Base-by-base conservation (phyloP, 345 rosid genomes). In the Triadica sebifera region DNA sequence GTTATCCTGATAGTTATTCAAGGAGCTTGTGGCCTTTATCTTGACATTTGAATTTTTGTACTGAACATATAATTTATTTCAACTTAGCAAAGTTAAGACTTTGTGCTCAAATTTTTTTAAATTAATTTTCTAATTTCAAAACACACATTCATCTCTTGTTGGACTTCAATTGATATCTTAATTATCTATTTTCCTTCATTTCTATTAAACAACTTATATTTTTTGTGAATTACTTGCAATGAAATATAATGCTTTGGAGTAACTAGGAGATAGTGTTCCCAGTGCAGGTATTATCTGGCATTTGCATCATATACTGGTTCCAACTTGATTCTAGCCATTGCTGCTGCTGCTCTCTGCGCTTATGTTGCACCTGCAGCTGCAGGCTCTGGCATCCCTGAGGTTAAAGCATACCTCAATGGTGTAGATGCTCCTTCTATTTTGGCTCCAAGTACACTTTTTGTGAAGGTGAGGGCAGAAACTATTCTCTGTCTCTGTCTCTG, bases 301-400 rank as follows among this genome's bases (percentile, higher is more conserved):
- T 93, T 94, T 78, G 84, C 76, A 5, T 74, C 87, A 24, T 89
- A 77, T 78, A 87, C 92, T 25, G 88, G 90, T 71, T 81, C 88
- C 82, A 92, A 92, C 83, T 38, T 88, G 80, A 71, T 82, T 79
- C 82, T 93, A 83, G 94, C 96, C 43, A 78, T 79, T 70, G 84
- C 67, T 68, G 94, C 97, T 67, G 94, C 82, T 52, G 84, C 74
- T 24, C 94, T 91, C 10, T 94, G 93, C 83, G 98, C 97, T 82
- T 91, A 76, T 65, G 52, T 92, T 79, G 94, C 96, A 65, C 97
- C 96, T 12, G 96, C 97, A 1, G 97, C 97, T 3, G 96, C 97
- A 17, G 96, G 98, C 60, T 93, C 98, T 53, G 98, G 98, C 46
- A 91, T 93, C 51, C 98, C 98, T 0, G 97, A 94, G 84, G 96